phyloP scores from a whole-genome alignment of 2,329 filamentous ascomycete genomes.

The Rhynchosporium agropyri region DNA sequence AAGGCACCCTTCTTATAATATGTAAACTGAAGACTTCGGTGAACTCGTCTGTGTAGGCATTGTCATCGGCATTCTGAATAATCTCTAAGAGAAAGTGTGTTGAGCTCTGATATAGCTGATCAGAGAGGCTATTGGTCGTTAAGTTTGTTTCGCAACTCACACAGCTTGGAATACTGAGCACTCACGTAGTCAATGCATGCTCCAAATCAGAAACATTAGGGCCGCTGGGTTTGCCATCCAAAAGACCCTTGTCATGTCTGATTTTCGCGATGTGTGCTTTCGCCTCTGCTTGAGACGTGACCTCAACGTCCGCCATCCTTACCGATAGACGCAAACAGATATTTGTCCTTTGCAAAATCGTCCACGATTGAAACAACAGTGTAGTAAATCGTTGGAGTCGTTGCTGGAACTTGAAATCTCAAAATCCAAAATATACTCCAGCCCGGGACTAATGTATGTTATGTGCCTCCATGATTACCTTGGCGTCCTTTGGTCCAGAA shows the following conservation, averaged over 20 bases:
- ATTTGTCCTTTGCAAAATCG: no score
- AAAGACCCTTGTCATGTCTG: constrained; percentile 15
- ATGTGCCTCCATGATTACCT: neutral
- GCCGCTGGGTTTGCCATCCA: constrained; percentile 1
- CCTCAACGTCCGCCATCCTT: neutral
- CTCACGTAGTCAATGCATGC: constrained; percentile 16
- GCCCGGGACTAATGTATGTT: neutral
- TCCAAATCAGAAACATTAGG: constrained; percentile 17
- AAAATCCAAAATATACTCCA: neutral
- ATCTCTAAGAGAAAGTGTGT: constrained; percentile 55
- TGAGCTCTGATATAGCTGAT: constrained; percentile 41
- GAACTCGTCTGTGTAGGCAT: constrained; percentile 42
- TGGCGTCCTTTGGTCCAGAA: neutral
- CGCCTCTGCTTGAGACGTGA: constrained; percentile 9
- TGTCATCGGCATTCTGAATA: constrained; percentile 59
- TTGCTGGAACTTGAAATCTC: neutral
- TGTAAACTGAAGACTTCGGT: neutral
- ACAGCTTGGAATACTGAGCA: neutral
- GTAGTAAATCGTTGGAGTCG: no score
- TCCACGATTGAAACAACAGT: no score
- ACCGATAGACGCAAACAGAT: neutral
- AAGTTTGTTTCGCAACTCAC: neutral
- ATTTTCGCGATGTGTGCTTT: constrained; percentile 16
- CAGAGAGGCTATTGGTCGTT: constrained; percentile 29
- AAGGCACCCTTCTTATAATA: constrained; percentile 33